Percentiles rank a stretch among this genome's conserved stretches.
These are phyloP conservation scores for Epichloe uncinata DNA, from an alignment of 2,329 filamentous ascomycete genomes.

Conservation along the genomic window DNA sequence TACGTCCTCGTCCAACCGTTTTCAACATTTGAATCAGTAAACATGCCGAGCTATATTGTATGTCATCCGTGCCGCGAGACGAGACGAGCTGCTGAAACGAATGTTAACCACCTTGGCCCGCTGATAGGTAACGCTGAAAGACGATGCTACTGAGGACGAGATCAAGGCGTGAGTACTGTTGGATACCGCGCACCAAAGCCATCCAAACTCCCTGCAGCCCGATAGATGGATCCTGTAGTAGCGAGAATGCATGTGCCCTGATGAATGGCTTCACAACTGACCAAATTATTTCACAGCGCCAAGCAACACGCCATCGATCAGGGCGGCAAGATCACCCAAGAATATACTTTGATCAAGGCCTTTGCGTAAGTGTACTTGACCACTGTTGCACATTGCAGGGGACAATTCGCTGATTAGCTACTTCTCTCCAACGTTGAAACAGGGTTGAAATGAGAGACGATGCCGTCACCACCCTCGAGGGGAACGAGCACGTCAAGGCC, in stretches of 20 bases:
- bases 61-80: not conserved
- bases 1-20: not conserved
- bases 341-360: conserved; percentile 80
- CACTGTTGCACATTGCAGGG: not conserved
- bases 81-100: not conserved
- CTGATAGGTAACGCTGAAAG: conserved; percentile 64
- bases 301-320: conserved; percentile 63
- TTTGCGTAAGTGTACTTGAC: conserved; percentile 58
- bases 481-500: conserved; percentile 54
- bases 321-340: conserved; percentile 73
- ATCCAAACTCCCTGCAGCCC: not conserved
- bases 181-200: not conserved
- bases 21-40: conserved; percentile 12
- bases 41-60: conserved; percentile 46
- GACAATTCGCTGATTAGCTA: not conserved
- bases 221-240: no score
- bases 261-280: not conserved
- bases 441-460: conserved; percentile 65
- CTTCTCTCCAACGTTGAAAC: not conserved
- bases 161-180: conserved; percentile 45
- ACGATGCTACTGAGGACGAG: conserved; percentile 50
- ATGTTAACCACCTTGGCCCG: conserved; percentile 1
- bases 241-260: not conserved
- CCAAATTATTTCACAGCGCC: conserved; percentile 34
- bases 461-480: conserved; percentile 49